A percentile compares a stretch with the other conserved stretches of the same genome.
phyloP scores from a whole-genome alignment of 306 rosid genomes.

The Dryas drummondii region DNA sequence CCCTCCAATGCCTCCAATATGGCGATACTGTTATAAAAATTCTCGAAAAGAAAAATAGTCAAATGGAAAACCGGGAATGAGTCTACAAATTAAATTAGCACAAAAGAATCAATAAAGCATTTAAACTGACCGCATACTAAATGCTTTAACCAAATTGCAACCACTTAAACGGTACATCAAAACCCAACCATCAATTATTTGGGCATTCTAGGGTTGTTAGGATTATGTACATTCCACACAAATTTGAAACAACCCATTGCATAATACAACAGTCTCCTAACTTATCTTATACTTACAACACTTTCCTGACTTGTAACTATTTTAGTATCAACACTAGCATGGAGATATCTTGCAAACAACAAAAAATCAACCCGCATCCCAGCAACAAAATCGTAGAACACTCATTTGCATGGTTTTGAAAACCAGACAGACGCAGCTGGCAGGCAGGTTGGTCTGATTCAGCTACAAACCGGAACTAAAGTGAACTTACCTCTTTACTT shows the following conservation, averaged over 20 bases:
- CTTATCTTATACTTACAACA: not conserved
- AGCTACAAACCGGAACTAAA: not conserved
- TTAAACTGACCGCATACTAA: not conserved
- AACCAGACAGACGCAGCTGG: not conserved
- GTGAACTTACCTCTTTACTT: not conserved
- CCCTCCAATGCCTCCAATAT: too few relatives aligned
- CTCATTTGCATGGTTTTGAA: not conserved
- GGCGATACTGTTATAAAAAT: not conserved
- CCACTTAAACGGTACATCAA: not conserved
- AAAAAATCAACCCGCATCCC: not conserved
- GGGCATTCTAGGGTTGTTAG: not conserved
- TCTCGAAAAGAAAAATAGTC: not conserved
- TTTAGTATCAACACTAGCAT: not conserved
- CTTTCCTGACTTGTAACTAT: not conserved
- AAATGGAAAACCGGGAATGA: not conserved
- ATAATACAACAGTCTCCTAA: not conserved
- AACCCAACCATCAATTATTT: not conserved
- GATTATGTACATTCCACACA: not conserved
- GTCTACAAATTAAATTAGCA: not conserved
- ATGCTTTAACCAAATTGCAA: not conserved
- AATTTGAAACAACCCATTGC: not conserved
- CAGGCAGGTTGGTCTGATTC: not conserved
- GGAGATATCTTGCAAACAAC: not conserved
- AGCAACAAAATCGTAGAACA: not conserved
- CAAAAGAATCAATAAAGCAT: not conserved